Evolutionary conservation across 352 stramenopile genomes (phyloP).

Genomic region (Globisporangium abappressorium): DNA sequence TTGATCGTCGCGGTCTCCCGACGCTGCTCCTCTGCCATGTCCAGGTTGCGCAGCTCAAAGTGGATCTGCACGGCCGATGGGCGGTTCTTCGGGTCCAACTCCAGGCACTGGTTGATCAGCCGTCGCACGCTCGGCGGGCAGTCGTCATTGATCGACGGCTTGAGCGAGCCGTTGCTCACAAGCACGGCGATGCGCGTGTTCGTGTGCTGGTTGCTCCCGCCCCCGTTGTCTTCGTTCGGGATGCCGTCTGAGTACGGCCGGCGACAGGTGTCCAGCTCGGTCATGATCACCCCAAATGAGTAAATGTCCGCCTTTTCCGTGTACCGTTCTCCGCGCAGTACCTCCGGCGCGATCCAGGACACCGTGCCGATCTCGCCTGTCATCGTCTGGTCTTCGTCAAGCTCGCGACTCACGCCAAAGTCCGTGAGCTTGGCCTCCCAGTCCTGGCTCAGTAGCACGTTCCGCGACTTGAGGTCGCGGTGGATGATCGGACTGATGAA

Average conservation of each 20-base stretch:
- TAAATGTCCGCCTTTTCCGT: conserved; percentile 29
- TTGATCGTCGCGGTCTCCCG: neutral
- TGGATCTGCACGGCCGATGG: conserved; percentile 67
- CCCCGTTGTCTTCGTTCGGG: conserved; percentile 14
- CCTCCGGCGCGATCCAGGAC: conserved; percentile 31
- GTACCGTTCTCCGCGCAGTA: conserved; percentile 29
- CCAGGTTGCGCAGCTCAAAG: conserved; percentile 43
- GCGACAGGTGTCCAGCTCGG: conserved; percentile 38
- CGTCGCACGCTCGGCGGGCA: conserved; percentile 45
- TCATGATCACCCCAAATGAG: conserved; percentile 36
- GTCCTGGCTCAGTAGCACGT: conserved; percentile 43
- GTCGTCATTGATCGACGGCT: conserved; percentile 40
- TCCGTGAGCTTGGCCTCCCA: conserved; percentile 27
- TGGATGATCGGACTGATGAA: conserved; percentile 70
- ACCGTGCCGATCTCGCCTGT: conserved; percentile 39
- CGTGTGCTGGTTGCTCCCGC: conserved; percentile 18
- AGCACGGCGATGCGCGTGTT: conserved; percentile 49
- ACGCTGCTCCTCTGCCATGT: conserved; percentile 12
- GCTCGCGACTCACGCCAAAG: conserved; percentile 25
- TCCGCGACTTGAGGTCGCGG: conserved; percentile 81
- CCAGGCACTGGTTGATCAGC: conserved; percentile 52
- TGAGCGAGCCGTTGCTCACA: conserved; percentile 44
- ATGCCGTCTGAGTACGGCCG: conserved; percentile 23
- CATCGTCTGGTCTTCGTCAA: conserved; percentile 29
- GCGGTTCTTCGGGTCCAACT: conserved; percentile 45